Evolutionary conservation across 2,329 filamentous ascomycete genomes (phyloP).

Genomic region (Xylaria hypoxylon): DNA sequence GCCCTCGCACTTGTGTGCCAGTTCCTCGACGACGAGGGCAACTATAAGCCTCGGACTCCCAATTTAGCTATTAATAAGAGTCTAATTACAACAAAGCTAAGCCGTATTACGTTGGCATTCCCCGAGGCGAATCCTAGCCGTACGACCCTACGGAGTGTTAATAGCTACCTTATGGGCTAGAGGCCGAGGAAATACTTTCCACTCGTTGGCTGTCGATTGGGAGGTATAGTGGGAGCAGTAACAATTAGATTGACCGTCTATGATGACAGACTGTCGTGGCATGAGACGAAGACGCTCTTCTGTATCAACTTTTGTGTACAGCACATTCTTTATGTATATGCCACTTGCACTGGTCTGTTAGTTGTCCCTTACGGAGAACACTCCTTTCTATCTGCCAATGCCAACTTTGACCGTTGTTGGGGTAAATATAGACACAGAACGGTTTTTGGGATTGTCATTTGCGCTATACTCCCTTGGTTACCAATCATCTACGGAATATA

Average conservation of each 20-base stretch:
- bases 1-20: constrained; percentile 81
- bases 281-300: not conserved
- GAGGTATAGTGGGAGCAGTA: not conserved
- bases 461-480: not conserved
- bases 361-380: not conserved
- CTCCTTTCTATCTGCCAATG: not conserved
- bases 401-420: not conserved
- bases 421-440: not conserved
- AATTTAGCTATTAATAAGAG: constrained; percentile 71
- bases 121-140: constrained; percentile 86
- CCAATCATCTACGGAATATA: no score
- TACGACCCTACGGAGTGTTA: constrained; percentile 89
- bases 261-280: not conserved
- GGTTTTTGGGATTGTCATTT: not conserved
- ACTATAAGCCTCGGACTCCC: constrained; percentile 15
- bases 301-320: not conserved
- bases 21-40: constrained; percentile 74
- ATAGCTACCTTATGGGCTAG: constrained; percentile 82
- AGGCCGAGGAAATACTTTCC: not conserved
- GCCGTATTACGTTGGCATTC: constrained; percentile 83
- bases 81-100: constrained; percentile 79
- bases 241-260: not conserved
- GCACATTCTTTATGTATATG: no score
- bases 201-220: not conserved
- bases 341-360: no score